Conservation (phyloP, 2,329 filamentous ascomycete species). For the Calonectria pauciramosa region DNA sequence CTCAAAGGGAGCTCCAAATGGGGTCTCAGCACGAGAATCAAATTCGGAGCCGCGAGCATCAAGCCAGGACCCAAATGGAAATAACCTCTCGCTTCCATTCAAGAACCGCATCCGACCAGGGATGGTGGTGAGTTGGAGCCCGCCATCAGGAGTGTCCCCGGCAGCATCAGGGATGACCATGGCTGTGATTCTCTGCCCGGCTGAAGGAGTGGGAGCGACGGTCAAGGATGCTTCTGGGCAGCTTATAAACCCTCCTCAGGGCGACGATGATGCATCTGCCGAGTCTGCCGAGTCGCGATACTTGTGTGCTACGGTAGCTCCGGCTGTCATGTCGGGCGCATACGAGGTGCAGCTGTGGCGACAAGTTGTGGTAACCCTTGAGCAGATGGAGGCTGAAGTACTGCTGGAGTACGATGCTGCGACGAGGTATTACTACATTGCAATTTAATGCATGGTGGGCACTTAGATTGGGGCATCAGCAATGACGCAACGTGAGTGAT, state of each 20-base stretch:
- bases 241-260: conserved; percentile 23
- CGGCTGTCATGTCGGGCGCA: conserved; percentile 50
- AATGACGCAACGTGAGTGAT: background rate
- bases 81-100: conserved; percentile 47
- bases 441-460: background rate
- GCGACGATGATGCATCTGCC: background rate
- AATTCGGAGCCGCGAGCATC: conserved; percentile 21
- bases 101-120: conserved; percentile 57
- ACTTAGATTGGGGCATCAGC: background rate
- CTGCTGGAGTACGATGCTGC: conserved; percentile 58
- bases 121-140: conserved; percentile 55
- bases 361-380: conserved; percentile 51
- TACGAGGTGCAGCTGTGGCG: conserved; percentile 58
- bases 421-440: conserved; percentile 58
- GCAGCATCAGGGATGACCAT: conserved; percentile 42
- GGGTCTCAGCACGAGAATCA: background rate
- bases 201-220: conserved; percentile 29
- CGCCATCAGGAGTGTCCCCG: conserved; percentile 27
- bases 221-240: conserved; percentile 40
- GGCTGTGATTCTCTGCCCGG: conserved; percentile 50
- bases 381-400: conserved; percentile 57
- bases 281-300: conserved; percentile 40
- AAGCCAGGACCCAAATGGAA: conserved; percentile 49
- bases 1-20: background rate
- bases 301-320: conserved; percentile 54